Conservation (phyloP, 139 green algal species). For the Coelastrella sp. region DNA sequence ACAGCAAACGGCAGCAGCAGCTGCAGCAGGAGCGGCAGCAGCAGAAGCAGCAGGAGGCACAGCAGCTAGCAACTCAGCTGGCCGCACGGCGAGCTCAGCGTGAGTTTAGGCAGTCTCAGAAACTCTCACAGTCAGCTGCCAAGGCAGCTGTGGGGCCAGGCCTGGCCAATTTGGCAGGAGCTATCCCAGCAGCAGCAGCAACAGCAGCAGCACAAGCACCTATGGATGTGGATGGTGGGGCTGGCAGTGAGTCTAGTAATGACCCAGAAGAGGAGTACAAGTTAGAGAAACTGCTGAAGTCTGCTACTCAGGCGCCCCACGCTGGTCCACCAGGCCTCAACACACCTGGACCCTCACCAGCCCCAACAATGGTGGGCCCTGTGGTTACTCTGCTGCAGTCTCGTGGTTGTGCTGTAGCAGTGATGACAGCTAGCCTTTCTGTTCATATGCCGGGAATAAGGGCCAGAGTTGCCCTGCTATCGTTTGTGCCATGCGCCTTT, state of each 20-base stretch:
- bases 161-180: no score
- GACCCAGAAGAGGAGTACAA: slow-evolving; percentile 5
- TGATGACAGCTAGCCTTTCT: no score
- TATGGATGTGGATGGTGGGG: background rate
- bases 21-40: slow-evolving; percentile 20
- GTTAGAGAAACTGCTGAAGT: slow-evolving; percentile 6
- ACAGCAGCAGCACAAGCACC: slow-evolving; percentile 5
- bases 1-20: background rate
- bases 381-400: no score
- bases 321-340: background rate
- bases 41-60: slow-evolving; percentile 10
- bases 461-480: no score
- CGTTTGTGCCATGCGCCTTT: no score
- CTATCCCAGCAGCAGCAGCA: background rate
- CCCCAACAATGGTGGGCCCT: background rate
- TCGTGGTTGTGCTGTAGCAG: no score
- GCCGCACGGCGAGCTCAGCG: background rate
- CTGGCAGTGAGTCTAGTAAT: background rate
- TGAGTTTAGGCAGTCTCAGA: background rate
- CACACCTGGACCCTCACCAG: background rate
- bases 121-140: background rate
- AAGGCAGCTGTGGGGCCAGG: no score
- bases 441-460: no score
- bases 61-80: background rate
- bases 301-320: background rate